These are phyloP conservation scores for Pulchroboletus neoregius DNA, from an alignment of 1,284 basidiomycete genomes.

Conservation along the genomic window DNA sequence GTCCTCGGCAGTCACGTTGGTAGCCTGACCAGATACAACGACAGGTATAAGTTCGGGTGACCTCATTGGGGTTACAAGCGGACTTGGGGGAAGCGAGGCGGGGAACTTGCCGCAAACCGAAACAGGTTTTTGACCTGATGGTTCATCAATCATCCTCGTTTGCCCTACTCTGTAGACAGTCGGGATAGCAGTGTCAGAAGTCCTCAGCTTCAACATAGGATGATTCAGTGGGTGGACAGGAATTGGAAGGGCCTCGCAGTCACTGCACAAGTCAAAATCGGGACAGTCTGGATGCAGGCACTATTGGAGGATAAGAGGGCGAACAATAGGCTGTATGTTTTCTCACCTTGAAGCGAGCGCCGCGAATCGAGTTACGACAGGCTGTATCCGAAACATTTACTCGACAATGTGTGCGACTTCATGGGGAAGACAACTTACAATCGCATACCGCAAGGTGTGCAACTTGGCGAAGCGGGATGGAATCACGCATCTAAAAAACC, in stretches of 20 bases:
- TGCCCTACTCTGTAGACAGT: slow-evolving; percentile 41
- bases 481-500: slow-evolving; percentile 26
- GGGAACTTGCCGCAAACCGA: background rate
- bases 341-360: slow-evolving; percentile 67
- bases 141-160: slow-evolving; percentile 23
- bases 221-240: slow-evolving; percentile 71
- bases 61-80: background rate
- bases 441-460: slow-evolving; percentile 53
- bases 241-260: slow-evolving; percentile 80
- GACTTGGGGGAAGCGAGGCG: background rate
- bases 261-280: slow-evolving; percentile 81
- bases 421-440: slow-evolving; percentile 30
- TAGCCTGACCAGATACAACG: background rate
- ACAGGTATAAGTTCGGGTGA: background rate
- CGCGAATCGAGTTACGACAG: slow-evolving; percentile 56
- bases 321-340: background rate
- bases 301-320: slow-evolving; percentile 35
- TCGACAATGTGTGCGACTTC: background rate
- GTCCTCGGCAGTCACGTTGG: slow-evolving; percentile 2
- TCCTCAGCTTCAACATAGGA: slow-evolving; percentile 77
- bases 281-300: slow-evolving; percentile 79
- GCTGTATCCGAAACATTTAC: slow-evolving; percentile 25
- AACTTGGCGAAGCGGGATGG: slow-evolving; percentile 9
- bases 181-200: slow-evolving; percentile 49
- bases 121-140: background rate